Conservation (phyloP, 345 rosid genomes). For the Lagerstroemia speciosa region DNA sequence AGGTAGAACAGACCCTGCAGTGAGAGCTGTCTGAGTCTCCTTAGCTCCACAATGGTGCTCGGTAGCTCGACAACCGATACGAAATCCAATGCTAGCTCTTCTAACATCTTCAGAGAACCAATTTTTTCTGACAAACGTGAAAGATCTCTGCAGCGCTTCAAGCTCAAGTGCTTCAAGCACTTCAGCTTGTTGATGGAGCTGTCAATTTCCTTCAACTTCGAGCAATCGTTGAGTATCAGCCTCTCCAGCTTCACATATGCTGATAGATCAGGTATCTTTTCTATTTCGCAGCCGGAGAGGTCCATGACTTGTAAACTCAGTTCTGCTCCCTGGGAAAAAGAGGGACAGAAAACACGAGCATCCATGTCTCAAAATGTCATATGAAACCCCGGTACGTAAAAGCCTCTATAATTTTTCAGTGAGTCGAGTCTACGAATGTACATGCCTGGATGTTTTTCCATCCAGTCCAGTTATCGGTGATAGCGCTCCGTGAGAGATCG, state of each 20-base stretch:
- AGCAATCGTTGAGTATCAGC: not conserved
- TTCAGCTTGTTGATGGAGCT: not conserved
- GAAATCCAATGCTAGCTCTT: too few species aligned
- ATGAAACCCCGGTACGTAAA: too few species aligned
- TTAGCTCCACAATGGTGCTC: not conserved
- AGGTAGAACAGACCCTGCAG: not conserved
- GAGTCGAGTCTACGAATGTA: not conserved
- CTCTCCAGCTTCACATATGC: not conserved
- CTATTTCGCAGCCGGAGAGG: not conserved
- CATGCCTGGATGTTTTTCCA: not conserved
- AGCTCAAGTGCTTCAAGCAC: not conserved
- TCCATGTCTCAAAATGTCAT: too few species aligned
- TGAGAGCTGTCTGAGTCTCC: not conserved
- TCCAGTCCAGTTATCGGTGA: not conserved
- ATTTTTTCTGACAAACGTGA: not conserved
- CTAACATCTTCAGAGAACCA: not conserved
- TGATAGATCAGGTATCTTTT: not conserved
- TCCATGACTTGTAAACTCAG: not conserved
- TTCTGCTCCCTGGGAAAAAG: not conserved
- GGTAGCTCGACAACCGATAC: not conserved
- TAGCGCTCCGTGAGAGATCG: not conserved
- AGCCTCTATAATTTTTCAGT: not conserved
- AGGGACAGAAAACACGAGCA: too few species aligned
- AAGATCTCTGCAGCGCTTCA: not conserved
- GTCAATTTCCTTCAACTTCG: not conserved